phyloP scores from a whole-genome alignment of 345 rosid species.

The Syzygium oleosum region DNA sequence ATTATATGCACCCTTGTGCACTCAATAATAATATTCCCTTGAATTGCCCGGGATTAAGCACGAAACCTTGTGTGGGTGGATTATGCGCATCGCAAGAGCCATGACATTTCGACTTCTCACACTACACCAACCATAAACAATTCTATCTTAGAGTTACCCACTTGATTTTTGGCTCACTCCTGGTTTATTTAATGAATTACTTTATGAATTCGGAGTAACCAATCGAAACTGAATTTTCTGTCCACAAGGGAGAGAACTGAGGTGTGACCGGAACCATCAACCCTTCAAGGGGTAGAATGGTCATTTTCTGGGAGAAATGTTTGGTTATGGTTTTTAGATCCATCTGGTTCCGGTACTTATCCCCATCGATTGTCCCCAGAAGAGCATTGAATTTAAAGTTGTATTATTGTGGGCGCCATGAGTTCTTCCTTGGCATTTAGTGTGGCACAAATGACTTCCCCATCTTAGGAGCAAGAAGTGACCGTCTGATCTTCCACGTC shows the following conservation, averaged over 20 bases:
- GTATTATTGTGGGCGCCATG: neutral
- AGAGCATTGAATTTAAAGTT: neutral
- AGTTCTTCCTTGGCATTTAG: neutral
- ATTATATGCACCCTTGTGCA: neutral
- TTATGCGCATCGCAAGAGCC: neutral
- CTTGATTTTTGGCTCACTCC: neutral
- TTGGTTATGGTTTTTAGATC: neutral
- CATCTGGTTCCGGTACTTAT: neutral
- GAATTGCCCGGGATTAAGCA: neutral
- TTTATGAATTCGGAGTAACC: neutral
- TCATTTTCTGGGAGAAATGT: neutral
- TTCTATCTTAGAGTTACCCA: neutral
- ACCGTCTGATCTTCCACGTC: neutral
- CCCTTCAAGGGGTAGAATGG: neutral
- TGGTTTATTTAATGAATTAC: neutral
- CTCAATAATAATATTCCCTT: neutral
- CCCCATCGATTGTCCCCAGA: neutral
- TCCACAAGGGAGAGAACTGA: neutral
- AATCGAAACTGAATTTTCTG: neutral
- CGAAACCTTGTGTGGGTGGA: neutral
- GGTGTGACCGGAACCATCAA: neutral
- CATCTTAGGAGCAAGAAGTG: neutral
- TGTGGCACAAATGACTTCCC: neutral
- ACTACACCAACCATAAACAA: rapidly evolving
- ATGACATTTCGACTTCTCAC: neutral